These are phyloP conservation scores for Calonectria hongkongensis DNA, from an alignment of 2,329 filamentous ascomycete genomes.

Conservation along the genomic window DNA sequence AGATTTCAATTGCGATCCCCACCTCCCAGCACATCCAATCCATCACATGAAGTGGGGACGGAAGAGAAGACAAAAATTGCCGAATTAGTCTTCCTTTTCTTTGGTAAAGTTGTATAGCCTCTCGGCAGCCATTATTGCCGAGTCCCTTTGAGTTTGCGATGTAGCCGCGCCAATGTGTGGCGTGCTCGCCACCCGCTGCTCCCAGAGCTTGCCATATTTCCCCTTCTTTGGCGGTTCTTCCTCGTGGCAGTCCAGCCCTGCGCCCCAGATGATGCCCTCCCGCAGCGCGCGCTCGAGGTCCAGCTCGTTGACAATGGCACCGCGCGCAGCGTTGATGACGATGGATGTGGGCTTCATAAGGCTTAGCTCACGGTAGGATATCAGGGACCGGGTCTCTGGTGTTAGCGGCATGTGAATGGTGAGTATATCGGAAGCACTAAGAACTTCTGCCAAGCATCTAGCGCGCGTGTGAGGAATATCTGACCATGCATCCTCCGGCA, in stretches of 20 bases:
- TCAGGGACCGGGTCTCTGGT: not conserved
- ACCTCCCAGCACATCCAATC: too few species aligned
- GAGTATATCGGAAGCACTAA: not conserved
- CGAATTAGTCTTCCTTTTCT: not conserved
- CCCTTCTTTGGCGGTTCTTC: not conserved
- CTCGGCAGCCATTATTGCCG: not conserved
- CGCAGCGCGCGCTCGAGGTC: not conserved
- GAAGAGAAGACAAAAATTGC: too few species aligned
- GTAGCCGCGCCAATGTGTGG: conserved; percentile 1
- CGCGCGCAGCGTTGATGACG: not conserved
- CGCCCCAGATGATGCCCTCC: not conserved
- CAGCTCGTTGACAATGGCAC: not conserved
- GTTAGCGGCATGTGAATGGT: not conserved
- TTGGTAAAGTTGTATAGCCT: not conserved
- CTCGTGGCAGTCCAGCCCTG: not conserved
- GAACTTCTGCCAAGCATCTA: not conserved
- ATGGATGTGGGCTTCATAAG: not conserved
- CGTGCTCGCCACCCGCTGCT: not conserved
- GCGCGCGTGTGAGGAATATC: not conserved
- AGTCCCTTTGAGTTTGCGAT: not conserved
- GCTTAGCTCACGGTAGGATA: not conserved
- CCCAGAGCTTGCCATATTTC: not conserved
- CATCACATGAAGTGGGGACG: too few species aligned
- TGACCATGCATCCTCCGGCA: not conserved
- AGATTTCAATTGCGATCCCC: too few species aligned